phyloP scores from a whole-genome alignment of 345 rosid genomes.

The Rhizophora mangle region DNA sequence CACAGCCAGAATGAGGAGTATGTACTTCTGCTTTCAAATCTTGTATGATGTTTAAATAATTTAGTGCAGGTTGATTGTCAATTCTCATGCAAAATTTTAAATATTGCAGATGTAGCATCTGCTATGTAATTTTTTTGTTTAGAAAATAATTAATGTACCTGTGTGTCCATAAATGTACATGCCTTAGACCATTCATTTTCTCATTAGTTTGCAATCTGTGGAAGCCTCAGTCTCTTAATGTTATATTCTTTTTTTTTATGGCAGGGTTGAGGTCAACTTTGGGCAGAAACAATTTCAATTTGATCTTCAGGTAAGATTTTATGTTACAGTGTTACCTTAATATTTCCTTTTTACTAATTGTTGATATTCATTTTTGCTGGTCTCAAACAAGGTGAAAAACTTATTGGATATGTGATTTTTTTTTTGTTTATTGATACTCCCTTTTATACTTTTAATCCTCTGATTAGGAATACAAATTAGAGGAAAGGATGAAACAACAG shows the following conservation, averaged over 20 bases:
- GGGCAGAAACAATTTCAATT: constrained; percentile 74
- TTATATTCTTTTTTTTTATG: constrained; percentile 20
- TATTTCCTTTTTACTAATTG: background rate
- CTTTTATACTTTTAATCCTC: background rate
- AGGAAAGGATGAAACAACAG: constrained; percentile 73
- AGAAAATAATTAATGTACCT: too few relatives aligned
- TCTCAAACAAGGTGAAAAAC: too few relatives aligned
- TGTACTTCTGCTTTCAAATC: constrained; percentile 27
- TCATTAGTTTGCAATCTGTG: background rate
- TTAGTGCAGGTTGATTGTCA: background rate
- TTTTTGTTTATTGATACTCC: background rate
- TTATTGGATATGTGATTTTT: too few relatives aligned
- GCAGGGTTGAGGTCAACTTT: constrained; percentile 91
- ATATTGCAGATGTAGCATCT: background rate
- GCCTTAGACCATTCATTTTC: too few relatives aligned
- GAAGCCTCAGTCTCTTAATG: background rate
- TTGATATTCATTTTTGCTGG: too few relatives aligned
- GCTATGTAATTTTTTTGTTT: background rate
- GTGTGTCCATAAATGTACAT: too few relatives aligned
- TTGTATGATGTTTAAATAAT: constrained; percentile 3
- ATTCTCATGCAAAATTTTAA: background rate
- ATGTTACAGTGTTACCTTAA: background rate
- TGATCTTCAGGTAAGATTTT: constrained; percentile 65
- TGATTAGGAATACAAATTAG: constrained; percentile 69
- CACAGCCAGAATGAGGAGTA: constrained; percentile 99